Percentiles rank a stretch among this genome's conserved stretches.
phyloP scores from a whole-genome alignment of 2,329 filamentous ascomycete species.

The Tympanopsis confertula region DNA sequence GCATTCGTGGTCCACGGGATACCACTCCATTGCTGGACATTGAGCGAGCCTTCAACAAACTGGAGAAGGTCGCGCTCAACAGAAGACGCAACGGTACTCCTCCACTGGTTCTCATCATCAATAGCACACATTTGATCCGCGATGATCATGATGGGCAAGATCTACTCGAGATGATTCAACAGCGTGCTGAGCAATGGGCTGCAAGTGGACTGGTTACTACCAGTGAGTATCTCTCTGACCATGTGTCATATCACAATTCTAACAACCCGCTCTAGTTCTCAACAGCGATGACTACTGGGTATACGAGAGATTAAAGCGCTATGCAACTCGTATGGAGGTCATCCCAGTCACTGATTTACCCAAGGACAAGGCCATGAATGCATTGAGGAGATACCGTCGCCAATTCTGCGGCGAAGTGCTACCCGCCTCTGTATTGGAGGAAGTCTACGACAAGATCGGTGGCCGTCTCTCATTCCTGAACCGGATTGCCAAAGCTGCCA shows the following conservation, averaged over 20 bases:
- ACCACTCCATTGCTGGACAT: constrained; percentile 60
- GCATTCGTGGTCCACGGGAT: constrained; percentile 58
- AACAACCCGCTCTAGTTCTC: constrained; percentile 21
- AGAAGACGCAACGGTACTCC: constrained; percentile 31
- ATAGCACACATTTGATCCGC: constrained; percentile 53
- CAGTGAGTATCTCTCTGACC: constrained; percentile 7
- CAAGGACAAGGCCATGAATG: constrained; percentile 32
- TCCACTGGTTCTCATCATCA: constrained; percentile 55
- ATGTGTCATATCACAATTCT: neutral
- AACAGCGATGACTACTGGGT: constrained; percentile 50
- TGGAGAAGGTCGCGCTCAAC: constrained; percentile 57
- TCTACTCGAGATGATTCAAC: constrained; percentile 58
- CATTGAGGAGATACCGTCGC: constrained; percentile 33
- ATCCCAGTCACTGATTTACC: constrained; percentile 38
- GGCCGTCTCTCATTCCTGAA: constrained; percentile 39
- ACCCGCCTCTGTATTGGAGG: constrained; percentile 24
- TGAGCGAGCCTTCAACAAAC: constrained; percentile 62
- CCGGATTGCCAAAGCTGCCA: constrained; percentile 35
- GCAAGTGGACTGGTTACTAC: constrained; percentile 58
- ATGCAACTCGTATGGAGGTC: constrained; percentile 41
- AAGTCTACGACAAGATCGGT: constrained; percentile 40
- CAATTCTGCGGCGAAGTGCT: constrained; percentile 31
- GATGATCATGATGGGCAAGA: constrained; percentile 58
- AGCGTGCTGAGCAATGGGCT: constrained; percentile 63
- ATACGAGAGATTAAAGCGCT: constrained; percentile 40